Evolutionary conservation across 78 protist species (phyloP).

Genomic region (Guillardia theta): DNA sequence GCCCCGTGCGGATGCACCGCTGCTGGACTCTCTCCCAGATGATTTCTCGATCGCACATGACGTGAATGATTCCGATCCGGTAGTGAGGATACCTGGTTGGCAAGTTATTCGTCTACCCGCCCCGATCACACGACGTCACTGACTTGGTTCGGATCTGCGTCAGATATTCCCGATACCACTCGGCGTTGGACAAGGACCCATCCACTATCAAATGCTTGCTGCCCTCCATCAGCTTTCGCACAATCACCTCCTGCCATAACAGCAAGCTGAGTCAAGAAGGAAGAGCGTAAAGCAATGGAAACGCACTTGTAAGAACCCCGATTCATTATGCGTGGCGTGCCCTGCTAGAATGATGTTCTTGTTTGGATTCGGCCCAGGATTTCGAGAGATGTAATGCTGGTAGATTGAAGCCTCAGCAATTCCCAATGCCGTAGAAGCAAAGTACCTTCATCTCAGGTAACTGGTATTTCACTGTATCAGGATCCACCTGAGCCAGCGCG

Average conservation of each 20-base stretch:
- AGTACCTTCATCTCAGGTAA: constrained; percentile 23
- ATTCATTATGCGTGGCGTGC: constrained; percentile 10
- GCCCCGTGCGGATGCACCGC: neutral
- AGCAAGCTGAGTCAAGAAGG: neutral
- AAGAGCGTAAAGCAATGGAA: neutral
- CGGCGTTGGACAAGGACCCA: constrained; percentile 14
- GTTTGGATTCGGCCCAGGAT: neutral
- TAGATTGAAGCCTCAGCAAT: too few species aligned
- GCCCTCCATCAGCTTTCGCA: neutral
- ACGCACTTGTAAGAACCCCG: constrained; percentile 12
- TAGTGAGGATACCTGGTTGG: constrained; percentile 2
- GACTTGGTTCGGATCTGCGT: neutral
- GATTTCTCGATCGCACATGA: neutral
- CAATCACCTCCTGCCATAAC: constrained; percentile 8
- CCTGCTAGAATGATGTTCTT: neutral
- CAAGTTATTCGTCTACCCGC: too few species aligned
- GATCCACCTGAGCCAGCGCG: neutral
- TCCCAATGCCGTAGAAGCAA: too few species aligned
- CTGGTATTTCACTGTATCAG: constrained; percentile 30
- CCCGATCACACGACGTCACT: neutral
- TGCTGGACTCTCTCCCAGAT: neutral
- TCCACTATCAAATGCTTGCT: neutral
- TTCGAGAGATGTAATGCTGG: neutral
- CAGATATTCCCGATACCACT: neutral
- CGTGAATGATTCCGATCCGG: constrained; percentile 32